A percentile compares a stretch with the other conserved stretches of the same genome.
These are phyloP conservation scores for Poa pratensis DNA, from an alignment of 176 grass and related monocot genomes.

Conservation along the genomic window DNA sequence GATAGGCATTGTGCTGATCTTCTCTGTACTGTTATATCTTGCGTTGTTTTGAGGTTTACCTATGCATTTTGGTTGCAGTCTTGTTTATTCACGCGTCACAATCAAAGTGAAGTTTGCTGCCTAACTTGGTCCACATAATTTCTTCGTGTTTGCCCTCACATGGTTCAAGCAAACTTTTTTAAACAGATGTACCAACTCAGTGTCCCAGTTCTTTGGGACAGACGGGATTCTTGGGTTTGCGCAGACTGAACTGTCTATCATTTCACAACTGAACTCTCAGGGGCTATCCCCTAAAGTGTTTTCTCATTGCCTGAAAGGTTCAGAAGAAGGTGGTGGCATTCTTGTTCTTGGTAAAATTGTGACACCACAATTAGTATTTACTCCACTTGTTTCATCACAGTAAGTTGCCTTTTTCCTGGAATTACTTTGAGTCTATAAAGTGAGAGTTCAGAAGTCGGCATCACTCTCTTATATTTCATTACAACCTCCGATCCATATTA, in stretches of 20 bases:
- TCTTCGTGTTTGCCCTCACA: too few relatives aligned
- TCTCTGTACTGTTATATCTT: not conserved
- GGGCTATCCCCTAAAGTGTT: constrained; percentile 74
- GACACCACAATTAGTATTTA: constrained; percentile 79
- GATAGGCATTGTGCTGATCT: not conserved
- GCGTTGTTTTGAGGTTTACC: not conserved
- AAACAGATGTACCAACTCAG: constrained; percentile 79
- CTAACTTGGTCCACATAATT: not conserved
- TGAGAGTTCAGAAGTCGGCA: not conserved
- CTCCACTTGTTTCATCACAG: constrained; percentile 79
- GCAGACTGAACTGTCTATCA: constrained; percentile 53
- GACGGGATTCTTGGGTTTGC: constrained; percentile 91
- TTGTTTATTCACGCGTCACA: not conserved
- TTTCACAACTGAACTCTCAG: constrained; percentile 69
- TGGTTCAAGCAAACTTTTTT: not conserved
- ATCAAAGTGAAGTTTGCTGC: not conserved
- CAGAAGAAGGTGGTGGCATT: constrained; percentile 76
- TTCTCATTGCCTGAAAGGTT: constrained; percentile 92
- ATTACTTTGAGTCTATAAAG: not conserved
- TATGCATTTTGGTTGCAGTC: not conserved
- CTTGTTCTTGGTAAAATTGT: constrained; percentile 81
- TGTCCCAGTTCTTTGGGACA: constrained; percentile 46
- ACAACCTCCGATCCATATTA: too few relatives aligned
- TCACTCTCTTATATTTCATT: not conserved
- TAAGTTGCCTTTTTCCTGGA: constrained; percentile 49